A percentile compares a stretch with the other conserved stretches of the same genome.
phyloP scores from a whole-genome alignment of 306 rosid species.

The Myrica gale region DNA sequence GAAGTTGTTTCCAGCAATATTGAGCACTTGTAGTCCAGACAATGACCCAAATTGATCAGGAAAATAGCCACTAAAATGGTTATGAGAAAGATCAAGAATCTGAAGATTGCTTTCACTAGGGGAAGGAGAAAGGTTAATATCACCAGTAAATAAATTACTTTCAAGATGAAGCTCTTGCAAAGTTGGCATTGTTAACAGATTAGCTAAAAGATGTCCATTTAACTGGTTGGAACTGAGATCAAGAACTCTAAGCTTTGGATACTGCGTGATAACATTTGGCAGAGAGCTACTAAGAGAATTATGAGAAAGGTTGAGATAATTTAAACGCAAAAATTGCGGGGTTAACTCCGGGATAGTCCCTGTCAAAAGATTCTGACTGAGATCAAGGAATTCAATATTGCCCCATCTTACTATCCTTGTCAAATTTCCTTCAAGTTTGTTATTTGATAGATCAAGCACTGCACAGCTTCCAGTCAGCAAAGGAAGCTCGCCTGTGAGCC shows the following conservation, averaged over 20 bases:
- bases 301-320: constrained; percentile 70
- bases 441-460: constrained; percentile 84
- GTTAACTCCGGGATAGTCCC: constrained; percentile 77
- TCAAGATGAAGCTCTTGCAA: constrained; percentile 82
- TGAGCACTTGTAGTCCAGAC: constrained; percentile 56
- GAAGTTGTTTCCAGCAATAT: constrained; percentile 81
- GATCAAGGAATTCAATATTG: constrained; percentile 81
- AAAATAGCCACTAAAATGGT: constrained; percentile 73
- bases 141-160: constrained; percentile 64
- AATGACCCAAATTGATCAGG: constrained; percentile 73
- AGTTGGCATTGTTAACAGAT: constrained; percentile 62
- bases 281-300: constrained; percentile 64
- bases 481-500: constrained; percentile 72
- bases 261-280: constrained; percentile 62
- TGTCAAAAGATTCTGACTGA: constrained; percentile 69
- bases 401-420: constrained; percentile 87
- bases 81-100: constrained; percentile 80
- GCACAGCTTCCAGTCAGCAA: constrained; percentile 88
- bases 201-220: constrained; percentile 56
- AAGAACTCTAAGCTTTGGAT: constrained; percentile 80
- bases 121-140: constrained; percentile 55
- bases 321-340: constrained; percentile 82
- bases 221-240: constrained; percentile 86
- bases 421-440: constrained; percentile 77
- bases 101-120: constrained; percentile 59